Conservation (phyloP, 2,329 filamentous ascomycete species). For the Xylaria sp. region DNA sequence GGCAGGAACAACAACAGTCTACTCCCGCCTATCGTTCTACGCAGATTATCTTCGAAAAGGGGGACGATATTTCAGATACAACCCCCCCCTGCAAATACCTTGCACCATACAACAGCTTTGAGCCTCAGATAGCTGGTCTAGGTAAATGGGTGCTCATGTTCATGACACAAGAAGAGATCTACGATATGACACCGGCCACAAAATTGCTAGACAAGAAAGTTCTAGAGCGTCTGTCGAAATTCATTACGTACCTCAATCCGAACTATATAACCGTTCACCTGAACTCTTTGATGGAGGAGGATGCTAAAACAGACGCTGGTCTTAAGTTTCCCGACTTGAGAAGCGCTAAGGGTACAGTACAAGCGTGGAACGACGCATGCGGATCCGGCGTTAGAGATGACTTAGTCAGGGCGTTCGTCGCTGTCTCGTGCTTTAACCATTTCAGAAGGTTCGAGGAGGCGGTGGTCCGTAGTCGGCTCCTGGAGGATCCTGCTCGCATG, state of each 20-base stretch:
- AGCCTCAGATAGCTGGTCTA: not conserved
- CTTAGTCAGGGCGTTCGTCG: not conserved
- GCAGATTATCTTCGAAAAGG: not conserved
- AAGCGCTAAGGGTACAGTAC: not conserved
- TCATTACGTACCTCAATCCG: slow-evolving; percentile 1
- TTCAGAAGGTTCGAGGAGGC: not conserved
- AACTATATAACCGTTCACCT: no score
- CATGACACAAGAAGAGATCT: slow-evolving; percentile 2
- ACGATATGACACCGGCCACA: not conserved
- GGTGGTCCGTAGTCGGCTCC: not conserved
- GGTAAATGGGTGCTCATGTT: slow-evolving; percentile 8
- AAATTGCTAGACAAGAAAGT: not conserved
- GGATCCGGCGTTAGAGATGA: not conserved
- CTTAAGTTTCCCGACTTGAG: not conserved
- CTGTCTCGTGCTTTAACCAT: slow-evolving; percentile 1
- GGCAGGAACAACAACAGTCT: not conserved
- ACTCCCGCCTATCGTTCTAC: not conserved
- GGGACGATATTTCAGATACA: not conserved
- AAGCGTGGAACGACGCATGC: slow-evolving; percentile 4
- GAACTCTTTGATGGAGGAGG: no score
- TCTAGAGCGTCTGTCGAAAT: not conserved
- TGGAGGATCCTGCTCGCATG: not conserved
- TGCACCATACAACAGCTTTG: slow-evolving; percentile 1
- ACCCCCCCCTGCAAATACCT: not conserved
- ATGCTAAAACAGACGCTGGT: no score